Base-by-base conservation (phyloP, 805 yeast genomes). In the Peterozyma xylosa region DNA sequence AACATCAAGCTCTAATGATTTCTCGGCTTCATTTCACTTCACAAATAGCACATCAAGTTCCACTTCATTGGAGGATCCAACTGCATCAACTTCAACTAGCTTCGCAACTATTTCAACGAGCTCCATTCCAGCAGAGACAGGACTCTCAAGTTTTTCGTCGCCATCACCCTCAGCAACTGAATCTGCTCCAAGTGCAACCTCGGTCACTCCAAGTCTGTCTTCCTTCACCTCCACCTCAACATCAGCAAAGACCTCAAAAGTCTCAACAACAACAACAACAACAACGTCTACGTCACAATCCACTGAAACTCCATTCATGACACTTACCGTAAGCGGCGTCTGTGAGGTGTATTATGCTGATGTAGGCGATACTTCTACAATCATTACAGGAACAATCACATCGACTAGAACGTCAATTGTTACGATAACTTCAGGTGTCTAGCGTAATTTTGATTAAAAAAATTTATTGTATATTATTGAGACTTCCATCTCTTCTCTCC, bases 321-420 rank as follows among this genome's bases (percentile, higher is more conserved):
- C 68, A 1, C 59, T 53, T 35, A 50, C 55, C 7, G 43, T 46
- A 2, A 53, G 46, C 35, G 68, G 68, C 9, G 60, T 62, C 1
- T 64, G 68, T 48, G 59, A 51, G 45, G 59, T 64, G 13, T 59
- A 57, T 55, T 64, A 64, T 44, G 69, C 64, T 4, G 65, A 62
- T 42, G 65, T 54, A 34, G 55, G 50, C 27, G 43, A 41, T 17
- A 21, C 27, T 5, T 21, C 27, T 7, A 21, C 27, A 4, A 21
- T 21, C 27, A 21, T 21, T 13, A 18, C 38, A 33, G 18, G 18
- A 32, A 40, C 43, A 16, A 5, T 37, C 9, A 45, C 48, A 16
- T 36, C 45, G 3, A 32, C 37, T 4, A 38, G 41, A 27, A 45
- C 40, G 17, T 33, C 42, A 13, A 42, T 42, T 34, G 34, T 35